phyloP scores from a whole-genome alignment of 2,329 filamentous ascomycete genomes.

The Fusarium secorum region DNA sequence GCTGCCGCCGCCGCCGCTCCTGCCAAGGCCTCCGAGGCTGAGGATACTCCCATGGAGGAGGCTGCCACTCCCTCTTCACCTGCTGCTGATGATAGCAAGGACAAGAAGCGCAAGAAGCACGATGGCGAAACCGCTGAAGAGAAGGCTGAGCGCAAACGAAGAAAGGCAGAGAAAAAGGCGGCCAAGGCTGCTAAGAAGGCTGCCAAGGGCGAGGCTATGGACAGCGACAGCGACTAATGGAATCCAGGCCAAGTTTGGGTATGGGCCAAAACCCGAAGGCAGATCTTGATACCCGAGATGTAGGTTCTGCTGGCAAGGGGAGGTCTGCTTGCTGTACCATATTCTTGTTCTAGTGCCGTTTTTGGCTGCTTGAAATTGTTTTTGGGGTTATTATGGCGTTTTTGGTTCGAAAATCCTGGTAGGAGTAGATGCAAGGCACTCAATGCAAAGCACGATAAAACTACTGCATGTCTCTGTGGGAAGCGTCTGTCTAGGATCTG shows the following conservation, averaged over 20 bases:
- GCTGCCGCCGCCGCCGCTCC: slow-evolving; percentile 54
- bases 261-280: slow-evolving; percentile 13
- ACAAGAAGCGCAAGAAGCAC: slow-evolving; percentile 81
- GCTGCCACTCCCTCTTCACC: slow-evolving; percentile 49
- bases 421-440: slow-evolving; percentile 43
- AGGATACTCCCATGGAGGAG: slow-evolving; percentile 49
- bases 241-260: slow-evolving; percentile 6
- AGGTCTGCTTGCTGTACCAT: slow-evolving; percentile 43
- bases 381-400: slow-evolving; percentile 41
- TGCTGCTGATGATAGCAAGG: slow-evolving; percentile 63
- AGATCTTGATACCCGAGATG: slow-evolving; percentile 35
- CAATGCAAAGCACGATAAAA: slow-evolving; percentile 42
- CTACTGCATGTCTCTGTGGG: slow-evolving; percentile 10
- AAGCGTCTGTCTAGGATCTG: background rate
- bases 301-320: slow-evolving; percentile 38
- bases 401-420: slow-evolving; percentile 43
- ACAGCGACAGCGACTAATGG: slow-evolving; percentile 61
- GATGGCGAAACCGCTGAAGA: slow-evolving; percentile 78
- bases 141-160: slow-evolving; percentile 67
- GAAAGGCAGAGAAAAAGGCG: slow-evolving; percentile 68
- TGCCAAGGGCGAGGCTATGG: slow-evolving; percentile 58
- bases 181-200: slow-evolving; percentile 65
- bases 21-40: slow-evolving; percentile 47
- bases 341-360: slow-evolving; percentile 34
- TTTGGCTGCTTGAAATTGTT: slow-evolving; percentile 35